Evolutionary conservation across 2,329 filamentous ascomycete genomes (phyloP).

Genomic region (Botryotinia calthae): DNA sequence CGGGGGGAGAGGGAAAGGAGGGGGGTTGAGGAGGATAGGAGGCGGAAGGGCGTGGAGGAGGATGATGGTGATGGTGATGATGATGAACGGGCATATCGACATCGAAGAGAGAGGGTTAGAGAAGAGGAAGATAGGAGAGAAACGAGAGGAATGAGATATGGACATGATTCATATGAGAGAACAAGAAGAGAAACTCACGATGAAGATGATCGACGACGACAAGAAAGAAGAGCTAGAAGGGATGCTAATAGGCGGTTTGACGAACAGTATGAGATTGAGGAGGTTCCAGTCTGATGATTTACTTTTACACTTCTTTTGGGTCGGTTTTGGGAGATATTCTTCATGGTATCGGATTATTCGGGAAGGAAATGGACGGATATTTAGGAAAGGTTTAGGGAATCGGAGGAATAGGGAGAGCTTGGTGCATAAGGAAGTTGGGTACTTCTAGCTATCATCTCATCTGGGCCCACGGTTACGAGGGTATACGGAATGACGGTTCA

Average conservation of each 20-base stretch:
- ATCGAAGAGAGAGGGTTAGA: neutral
- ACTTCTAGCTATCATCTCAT: neutral
- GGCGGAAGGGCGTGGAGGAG: too few relatives aligned
- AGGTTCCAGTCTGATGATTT: neutral
- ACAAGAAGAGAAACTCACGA: neutral
- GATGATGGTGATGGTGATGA: neutral
- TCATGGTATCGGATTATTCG: neutral
- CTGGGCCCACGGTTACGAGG: neutral
- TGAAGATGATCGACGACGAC: neutral
- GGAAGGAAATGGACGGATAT: neutral
- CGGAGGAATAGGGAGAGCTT: neutral
- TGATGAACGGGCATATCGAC: neutral
- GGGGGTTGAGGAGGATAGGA: constrained; percentile 59
- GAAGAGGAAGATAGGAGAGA: neutral
- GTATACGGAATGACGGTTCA: neutral
- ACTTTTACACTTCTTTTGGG: neutral
- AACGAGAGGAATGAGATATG: neutral
- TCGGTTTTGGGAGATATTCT: neutral
- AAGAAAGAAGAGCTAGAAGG: neutral
- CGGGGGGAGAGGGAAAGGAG: constrained; percentile 48
- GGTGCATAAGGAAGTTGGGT: neutral
- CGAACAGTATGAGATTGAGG: constrained; percentile 12
- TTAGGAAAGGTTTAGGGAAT: neutral
- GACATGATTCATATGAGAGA: neutral
- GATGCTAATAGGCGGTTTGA: neutral